phyloP scores from a whole-genome alignment of 176 grass and related monocot species.

The Alopecurus myosuroides region DNA sequence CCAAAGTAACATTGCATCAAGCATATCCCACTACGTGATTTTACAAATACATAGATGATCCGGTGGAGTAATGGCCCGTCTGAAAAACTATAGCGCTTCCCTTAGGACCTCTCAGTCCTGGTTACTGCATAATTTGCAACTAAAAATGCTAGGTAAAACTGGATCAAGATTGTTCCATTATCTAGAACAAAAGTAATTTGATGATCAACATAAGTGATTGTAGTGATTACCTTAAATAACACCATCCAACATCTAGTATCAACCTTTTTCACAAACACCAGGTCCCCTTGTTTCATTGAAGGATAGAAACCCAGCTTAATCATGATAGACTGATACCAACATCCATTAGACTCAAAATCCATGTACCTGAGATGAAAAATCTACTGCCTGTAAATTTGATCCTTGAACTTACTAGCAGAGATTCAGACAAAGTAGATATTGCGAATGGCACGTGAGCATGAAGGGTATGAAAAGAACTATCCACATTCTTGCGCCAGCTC shows the following conservation, averaged over 20 bases:
- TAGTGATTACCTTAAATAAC: conserved; percentile 10
- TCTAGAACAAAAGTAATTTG: conserved; percentile 4
- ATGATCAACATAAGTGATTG: not conserved
- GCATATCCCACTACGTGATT: not conserved
- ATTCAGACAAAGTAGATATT: not conserved
- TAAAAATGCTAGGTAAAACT: not conserved
- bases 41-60: conserved; percentile 13
- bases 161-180: not conserved
- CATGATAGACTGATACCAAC: not conserved
- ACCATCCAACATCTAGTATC: not conserved
- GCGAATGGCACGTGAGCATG: not conserved
- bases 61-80: not conserved
- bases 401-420: not conserved
- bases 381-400: conserved; percentile 11
- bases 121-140: not conserved
- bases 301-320: not conserved
- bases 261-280: not conserved
- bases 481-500: conserved; percentile 18
- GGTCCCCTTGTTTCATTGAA: not conserved
- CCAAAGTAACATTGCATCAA: not conserved
- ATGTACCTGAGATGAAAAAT: conserved; percentile 10
- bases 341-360: not conserved
- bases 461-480: conserved; percentile 12
- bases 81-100: not conserved
- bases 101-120: not conserved